These are phyloP conservation scores for Urtica urens DNA, from an alignment of 306 rosid genomes.

Conservation along the genomic window DNA sequence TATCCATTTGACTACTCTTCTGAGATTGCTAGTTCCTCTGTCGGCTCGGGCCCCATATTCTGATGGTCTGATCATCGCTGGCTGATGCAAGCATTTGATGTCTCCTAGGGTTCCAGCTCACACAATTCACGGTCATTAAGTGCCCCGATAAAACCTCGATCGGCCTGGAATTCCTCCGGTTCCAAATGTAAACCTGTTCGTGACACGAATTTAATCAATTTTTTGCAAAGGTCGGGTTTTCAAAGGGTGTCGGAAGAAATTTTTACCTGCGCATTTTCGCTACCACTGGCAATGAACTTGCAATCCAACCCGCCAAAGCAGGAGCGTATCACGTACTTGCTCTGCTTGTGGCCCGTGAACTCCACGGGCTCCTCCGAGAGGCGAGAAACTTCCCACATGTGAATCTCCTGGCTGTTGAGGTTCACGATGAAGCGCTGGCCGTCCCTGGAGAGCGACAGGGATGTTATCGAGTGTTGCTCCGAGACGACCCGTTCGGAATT, in stretches of 20 bases:
- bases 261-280: constrained; percentile 72
- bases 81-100: constrained; percentile 90
- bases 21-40: constrained; percentile 16
- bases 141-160: constrained; percentile 75
- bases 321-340: constrained; percentile 73
- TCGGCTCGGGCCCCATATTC: constrained; percentile 72
- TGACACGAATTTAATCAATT: not conserved
- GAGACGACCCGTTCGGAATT: constrained; percentile 54
- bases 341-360: constrained; percentile 51
- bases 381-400: constrained; percentile 83
- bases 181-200: constrained; percentile 83
- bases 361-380: constrained; percentile 50
- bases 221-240: not conserved
- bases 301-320: constrained; percentile 79
- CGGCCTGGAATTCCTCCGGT: constrained; percentile 37
- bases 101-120: constrained; percentile 82
- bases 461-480: constrained; percentile 55
- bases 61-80: constrained; percentile 70
- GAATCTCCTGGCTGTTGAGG: constrained; percentile 83
- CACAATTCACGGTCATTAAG: constrained; percentile 69
- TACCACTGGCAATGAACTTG: constrained; percentile 76
- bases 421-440: constrained; percentile 71
- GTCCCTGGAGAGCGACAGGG: constrained; percentile 58
- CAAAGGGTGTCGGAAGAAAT: not conserved
- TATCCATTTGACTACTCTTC: constrained; percentile 23